Conservation (phyloP, 2,329 filamentous ascomycete genomes). For the Calycina marina region DNA sequence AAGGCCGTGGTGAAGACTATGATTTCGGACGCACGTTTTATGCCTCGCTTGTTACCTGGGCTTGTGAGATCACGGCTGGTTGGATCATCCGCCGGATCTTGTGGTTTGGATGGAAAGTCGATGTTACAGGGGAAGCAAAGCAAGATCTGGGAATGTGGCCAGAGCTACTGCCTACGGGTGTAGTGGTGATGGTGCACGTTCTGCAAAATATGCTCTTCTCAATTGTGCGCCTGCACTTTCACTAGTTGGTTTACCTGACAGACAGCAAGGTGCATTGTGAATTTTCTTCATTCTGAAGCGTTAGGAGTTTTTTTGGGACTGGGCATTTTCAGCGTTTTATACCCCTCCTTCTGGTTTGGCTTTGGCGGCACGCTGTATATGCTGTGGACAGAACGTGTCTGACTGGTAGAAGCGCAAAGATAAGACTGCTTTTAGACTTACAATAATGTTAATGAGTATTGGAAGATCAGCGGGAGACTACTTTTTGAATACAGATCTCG, state of each 20-base stretch:
- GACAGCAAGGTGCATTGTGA: no score
- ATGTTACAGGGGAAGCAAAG: constrained; percentile 49
- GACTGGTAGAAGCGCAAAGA: no score
- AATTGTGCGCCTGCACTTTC: constrained; percentile 49
- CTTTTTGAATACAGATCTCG: no score
- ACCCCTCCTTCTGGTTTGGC: no score
- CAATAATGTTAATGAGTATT: no score
- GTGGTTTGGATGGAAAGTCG: constrained; percentile 41
- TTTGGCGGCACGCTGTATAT: no score
- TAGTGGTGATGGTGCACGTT: constrained; percentile 52
- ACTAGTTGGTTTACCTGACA: constrained; percentile 15
- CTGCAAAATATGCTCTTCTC: constrained; percentile 61
- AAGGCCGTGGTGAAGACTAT: constrained; percentile 29
- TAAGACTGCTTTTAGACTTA: no score
- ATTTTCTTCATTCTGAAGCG: no score
- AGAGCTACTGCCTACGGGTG: constrained; percentile 49
- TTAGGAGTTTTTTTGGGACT: no score
- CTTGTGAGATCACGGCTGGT: constrained; percentile 47
- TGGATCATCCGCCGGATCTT: constrained; percentile 44
- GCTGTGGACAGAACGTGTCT: no score
- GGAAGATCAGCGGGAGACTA: no score
- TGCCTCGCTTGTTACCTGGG: constrained; percentile 50
- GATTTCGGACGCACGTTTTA: constrained; percentile 49
- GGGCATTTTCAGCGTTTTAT: no score
- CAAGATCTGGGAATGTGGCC: constrained; percentile 51